Percentiles rank a stretch among this genome's conserved stretches.
These are phyloP conservation scores for Exophiala oligosperma DNA, from an alignment of 2,329 filamentous ascomycete genomes.

Conservation along the genomic window DNA sequence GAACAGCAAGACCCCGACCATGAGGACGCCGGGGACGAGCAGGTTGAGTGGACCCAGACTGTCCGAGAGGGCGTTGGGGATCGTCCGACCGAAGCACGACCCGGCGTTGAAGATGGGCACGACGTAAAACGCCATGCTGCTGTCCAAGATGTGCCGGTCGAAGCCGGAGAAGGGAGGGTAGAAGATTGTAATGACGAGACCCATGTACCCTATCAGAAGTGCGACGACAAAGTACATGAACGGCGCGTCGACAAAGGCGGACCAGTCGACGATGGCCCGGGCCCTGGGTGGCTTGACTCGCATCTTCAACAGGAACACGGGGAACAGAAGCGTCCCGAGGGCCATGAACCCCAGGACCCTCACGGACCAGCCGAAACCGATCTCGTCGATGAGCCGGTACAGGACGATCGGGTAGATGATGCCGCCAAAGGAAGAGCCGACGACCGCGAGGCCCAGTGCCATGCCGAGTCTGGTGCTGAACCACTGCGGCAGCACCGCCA, in stretches of 20 bases:
- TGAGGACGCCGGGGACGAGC: conserved; percentile 44
- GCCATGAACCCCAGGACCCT: conserved; percentile 65
- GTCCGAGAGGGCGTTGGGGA: conserved; percentile 61
- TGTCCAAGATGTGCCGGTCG: conserved; percentile 50
- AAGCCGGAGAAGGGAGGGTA: conserved; percentile 63
- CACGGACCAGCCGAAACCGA: conserved; percentile 65
- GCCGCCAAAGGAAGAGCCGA: conserved; percentile 38
- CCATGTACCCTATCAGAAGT: conserved; percentile 54
- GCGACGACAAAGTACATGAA: conserved; percentile 48
- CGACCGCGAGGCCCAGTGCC: conserved; percentile 32
- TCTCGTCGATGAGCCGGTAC: conserved; percentile 55
- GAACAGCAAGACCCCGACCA: conserved; percentile 45
- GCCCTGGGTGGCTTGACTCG: conserved; percentile 43
- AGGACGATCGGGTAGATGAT: conserved; percentile 57
- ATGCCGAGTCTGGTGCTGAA: conserved; percentile 33
- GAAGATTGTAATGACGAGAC: conserved; percentile 59
- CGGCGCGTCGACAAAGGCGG: conserved; percentile 46
- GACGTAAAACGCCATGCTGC: conserved; percentile 63
- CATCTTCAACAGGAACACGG: conserved; percentile 41
- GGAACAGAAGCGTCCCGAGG: conserved; percentile 44
- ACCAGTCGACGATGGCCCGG: conserved; percentile 47
- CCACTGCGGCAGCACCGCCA: conserved; percentile 32
- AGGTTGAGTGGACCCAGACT: conserved; percentile 58
- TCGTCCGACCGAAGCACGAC: conserved; percentile 52
- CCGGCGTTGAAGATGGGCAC: conserved; percentile 67